Conservation (phyloP, 1,284 basidiomycete species). For the Melampsora larici-populina region DNA sequence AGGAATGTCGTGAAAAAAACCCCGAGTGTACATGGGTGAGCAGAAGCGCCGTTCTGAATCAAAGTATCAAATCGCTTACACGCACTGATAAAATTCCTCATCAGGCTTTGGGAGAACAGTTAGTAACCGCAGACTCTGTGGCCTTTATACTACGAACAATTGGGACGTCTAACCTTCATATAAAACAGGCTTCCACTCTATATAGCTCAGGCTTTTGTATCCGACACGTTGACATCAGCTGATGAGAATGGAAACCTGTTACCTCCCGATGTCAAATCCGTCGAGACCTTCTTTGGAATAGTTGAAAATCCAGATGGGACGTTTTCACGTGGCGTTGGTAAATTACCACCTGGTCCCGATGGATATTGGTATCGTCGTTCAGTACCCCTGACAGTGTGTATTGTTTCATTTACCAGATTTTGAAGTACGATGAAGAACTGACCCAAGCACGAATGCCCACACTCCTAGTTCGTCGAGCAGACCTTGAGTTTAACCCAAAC, state of each 20-base stretch:
- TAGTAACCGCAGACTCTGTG: too few species aligned
- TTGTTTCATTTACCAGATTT: background rate
- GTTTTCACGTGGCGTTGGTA: background rate
- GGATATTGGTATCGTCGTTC: conserved; percentile 11
- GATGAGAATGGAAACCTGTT: background rate
- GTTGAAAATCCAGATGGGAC: background rate
- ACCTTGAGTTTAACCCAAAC: background rate
- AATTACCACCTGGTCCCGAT: background rate
- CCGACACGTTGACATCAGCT: background rate
- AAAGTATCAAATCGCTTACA: background rate
- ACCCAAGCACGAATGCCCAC: too few species aligned
- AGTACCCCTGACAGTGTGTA: background rate
- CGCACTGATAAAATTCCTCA: background rate
- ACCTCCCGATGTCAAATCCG: background rate
- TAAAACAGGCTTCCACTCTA: background rate
- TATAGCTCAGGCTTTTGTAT: background rate
- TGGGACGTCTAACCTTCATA: too few species aligned
- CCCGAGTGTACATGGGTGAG: conserved; percentile 4
- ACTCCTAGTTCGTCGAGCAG: background rate
- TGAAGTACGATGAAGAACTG: too few species aligned
- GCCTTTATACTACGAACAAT: too few species aligned
- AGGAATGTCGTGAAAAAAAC: background rate
- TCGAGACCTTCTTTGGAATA: background rate
- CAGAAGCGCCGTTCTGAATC: too few species aligned
- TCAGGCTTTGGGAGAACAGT: background rate